Base-by-base conservation (phyloP, 192 early-diverging fungal genomes). In the Haplosporangium gracile region DNA sequence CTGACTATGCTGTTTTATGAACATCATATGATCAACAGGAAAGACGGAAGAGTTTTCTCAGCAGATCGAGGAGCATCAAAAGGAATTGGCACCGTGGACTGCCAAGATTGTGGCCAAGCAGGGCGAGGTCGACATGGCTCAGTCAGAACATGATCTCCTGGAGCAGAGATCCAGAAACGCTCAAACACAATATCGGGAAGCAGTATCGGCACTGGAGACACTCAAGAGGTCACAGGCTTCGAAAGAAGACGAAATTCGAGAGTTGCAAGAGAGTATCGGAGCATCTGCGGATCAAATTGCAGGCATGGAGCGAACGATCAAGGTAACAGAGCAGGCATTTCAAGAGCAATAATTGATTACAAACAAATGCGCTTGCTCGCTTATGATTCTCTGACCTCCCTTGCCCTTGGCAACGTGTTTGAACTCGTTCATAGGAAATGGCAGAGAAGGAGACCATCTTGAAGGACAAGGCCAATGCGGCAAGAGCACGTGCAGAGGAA, bases 1-100 rank as follows among this genome's bases (percentile, higher is more conserved):
- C 29, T 65, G 11, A 65, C 60, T 15, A 1, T 26, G n/a, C 11
- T 47, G 13, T n/a, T 51, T 75, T 40, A 29, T 49, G 24, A 43
- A 49, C 26, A 13, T 10, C 11, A 26, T 32, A 32, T 29, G 60
- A 4, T 38, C 18, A 39, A 42, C 93, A 90, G 96, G 95, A 51
- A 99, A 99, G 85, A 98, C 99, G 0, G 93, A 96, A 45, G 91
- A 74, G n/a, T 95, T 95, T 79, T 93, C 96, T 57, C 84, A 89
- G 38, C 87, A 96, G 60, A 97, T 99, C 29, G 96, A 97, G 81
- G 90, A 94, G 70, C 93, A 96, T 78, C 96, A 99, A 85, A 92
- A 92, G 36, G 93, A 96, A 76, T 88, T 99, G 26, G 94, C 93
- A 8, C 99, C 98, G 2, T 97, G 96, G 96, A 90, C 90, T 57